These are phyloP conservation scores for Carex littledalei DNA, from an alignment of 176 grass and related monocot genomes.

Conservation along the genomic window DNA sequence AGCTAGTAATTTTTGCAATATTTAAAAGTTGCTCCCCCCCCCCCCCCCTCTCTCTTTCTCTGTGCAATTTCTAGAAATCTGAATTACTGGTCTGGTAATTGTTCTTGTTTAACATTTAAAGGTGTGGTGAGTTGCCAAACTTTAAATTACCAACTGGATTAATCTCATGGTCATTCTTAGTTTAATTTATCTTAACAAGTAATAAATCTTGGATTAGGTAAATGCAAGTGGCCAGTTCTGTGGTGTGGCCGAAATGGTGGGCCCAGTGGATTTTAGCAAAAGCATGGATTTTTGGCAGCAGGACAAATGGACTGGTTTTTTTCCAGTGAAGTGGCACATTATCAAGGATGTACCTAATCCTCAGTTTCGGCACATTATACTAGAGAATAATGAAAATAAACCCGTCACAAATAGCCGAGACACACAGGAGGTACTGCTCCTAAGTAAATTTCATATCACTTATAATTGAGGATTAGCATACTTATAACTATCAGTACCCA, in stretches of 20 bases:
- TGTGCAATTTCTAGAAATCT: background rate
- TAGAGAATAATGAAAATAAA: slow-evolving; percentile 95
- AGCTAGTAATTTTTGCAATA: background rate
- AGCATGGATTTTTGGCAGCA: slow-evolving; percentile 97
- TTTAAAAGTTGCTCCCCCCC: background rate
- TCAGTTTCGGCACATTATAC: slow-evolving; percentile 91
- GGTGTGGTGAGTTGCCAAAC: background rate
- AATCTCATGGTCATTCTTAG: background rate
- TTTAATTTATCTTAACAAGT: slow-evolving; percentile 1
- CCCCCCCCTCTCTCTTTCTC: background rate
- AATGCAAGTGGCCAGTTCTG: slow-evolving; percentile 97
- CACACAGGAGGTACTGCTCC: slow-evolving; percentile 70
- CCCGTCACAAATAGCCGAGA: slow-evolving; percentile 93
- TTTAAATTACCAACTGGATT: background rate
- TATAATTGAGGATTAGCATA: background rate
- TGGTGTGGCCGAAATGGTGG: slow-evolving; percentile 88
- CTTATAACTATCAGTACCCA: background rate
- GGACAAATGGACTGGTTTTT: slow-evolving; percentile 95
- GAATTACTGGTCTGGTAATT: background rate
- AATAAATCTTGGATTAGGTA: slow-evolving; percentile 40
- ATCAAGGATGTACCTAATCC: slow-evolving; percentile 93
- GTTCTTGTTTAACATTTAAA: background rate
- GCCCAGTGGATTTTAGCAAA: slow-evolving; percentile 70
- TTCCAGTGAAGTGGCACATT: slow-evolving; percentile 90
- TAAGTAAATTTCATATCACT: background rate